These are phyloP conservation scores for Rutstroemia sp. DNA, from an alignment of 2,329 filamentous ascomycete genomes.

Conservation along the genomic window DNA sequence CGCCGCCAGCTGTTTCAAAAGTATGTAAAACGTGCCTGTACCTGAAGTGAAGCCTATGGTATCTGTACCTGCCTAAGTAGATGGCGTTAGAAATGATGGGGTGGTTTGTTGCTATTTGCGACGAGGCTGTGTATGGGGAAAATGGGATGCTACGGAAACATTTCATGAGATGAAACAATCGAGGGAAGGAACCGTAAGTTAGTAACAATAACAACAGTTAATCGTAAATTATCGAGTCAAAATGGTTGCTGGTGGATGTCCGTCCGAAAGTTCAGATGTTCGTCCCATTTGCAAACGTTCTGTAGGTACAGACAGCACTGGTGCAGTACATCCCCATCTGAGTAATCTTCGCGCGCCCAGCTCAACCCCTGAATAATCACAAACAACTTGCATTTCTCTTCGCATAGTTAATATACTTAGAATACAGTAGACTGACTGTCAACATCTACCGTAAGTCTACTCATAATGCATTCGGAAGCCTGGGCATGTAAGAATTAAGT, in stretches of 20 bases:
- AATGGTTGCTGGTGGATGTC: no score
- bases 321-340: no score
- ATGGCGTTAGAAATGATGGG: neutral
- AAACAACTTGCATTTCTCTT: neutral
- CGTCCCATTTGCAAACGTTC: neutral
- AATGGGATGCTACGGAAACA: neutral
- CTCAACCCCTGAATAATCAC: neutral
- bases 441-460: neutral
- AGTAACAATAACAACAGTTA: neutral
- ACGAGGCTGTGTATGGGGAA: conserved; percentile 4
- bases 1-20: conserved; percentile 3
- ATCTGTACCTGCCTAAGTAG: neutral
- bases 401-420: neutral
- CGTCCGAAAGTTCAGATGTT: neutral
- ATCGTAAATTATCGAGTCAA: neutral
- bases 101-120: conserved; percentile 4
- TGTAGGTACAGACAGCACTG: no score
- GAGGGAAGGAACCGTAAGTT: no score
- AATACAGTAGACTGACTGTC: no score
- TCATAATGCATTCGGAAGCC: no score
- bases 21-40: conserved; percentile 8
- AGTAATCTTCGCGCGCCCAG: no score
- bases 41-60: neutral
- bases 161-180: neutral
- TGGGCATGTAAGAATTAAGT: neutral